Base-by-base conservation (phyloP, 2,329 filamentous ascomycete species). In the Metarhizium album region DNA sequence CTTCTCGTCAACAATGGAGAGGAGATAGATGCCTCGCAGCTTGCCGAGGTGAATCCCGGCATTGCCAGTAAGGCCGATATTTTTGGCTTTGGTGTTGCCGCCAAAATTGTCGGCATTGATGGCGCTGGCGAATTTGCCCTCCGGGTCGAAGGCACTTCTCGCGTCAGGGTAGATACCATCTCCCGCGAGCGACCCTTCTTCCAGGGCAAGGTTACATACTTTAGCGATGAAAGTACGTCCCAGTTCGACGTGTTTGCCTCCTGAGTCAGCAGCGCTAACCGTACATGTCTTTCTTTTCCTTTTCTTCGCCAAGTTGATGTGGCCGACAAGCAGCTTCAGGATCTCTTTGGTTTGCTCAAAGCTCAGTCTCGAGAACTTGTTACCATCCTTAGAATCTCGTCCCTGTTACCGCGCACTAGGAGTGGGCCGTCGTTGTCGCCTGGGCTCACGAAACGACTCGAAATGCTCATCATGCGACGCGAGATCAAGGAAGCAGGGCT, bases 381-480 rank as follows among this genome's bases (percentile, higher is more conserved):
- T 23, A 85, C 87, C 2, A 80, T 95, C 23, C 75, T 97, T 29
- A 80, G 90, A 47, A 78, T 97, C 6, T 90, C 89, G 2, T 87
- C 90, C 2, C 78, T 95, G n/a, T 74, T 96, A 16, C 83, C 87
- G 18, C 80, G 87, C 52, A 77, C 80, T 42, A 80, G 82, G 24
- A 72, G 76, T 46, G 74, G 79, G 22, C 76, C 81, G 0, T 76
- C 78, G 3, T 71, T 97, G 16, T 90, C 90, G 3, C 90, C 91
- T 1, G 72, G 91, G n/a, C 77, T 97, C 48, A 89, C 89, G 0
- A 82, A 90, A 47, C 82, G 90, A 48, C 79, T 98, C 42, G 90
- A 97, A 62, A 71, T 90, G 49, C 93, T 89, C 67, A 95, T 98
- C 56, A 78, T 83, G 31, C 83, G 85, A 65, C 94, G 93, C 64